Evolutionary conservation across 768 basidiomycete genomes (phyloP).

Genomic region (Roridomyces roridus): DNA sequence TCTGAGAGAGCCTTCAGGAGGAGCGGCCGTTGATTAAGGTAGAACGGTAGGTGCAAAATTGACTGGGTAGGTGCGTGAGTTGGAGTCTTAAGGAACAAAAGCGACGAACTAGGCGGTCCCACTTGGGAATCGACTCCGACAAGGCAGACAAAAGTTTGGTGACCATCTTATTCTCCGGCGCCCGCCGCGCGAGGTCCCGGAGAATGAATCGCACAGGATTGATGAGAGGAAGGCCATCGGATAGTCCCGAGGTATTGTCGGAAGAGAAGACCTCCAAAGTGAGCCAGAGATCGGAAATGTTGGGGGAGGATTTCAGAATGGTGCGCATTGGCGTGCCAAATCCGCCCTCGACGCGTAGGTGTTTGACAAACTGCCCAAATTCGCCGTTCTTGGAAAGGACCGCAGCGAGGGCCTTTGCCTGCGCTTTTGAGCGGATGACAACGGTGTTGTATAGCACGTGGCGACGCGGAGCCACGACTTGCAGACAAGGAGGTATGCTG

Average conservation of each 20-base stretch:
- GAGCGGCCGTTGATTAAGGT: too few relatives aligned
- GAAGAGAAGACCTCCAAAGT: neutral
- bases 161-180: too few relatives aligned
- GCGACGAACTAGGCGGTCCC: too few relatives aligned
- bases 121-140: too few relatives aligned
- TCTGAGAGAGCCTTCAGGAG: neutral
- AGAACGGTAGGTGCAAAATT: too few relatives aligned
- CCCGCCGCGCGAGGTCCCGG: too few relatives aligned
- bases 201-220: too few relatives aligned
- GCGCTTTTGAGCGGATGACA: neutral
- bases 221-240: constrained; percentile 7
- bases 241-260: constrained; percentile 7
- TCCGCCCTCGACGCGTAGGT: constrained; percentile 2
- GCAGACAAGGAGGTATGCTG: too few relatives aligned
- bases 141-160: too few relatives aligned
- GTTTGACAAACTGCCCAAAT: neutral
- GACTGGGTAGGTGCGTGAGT: too few relatives aligned
- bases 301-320: neutral
- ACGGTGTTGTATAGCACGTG: neutral
- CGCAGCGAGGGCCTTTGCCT: neutral
- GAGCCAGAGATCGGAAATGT: neutral
- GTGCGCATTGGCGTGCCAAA: neutral
- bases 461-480: neutral
- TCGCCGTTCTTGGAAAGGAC: neutral
- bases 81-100: too few relatives aligned